These are phyloP conservation scores for Metarhizium rileyi DNA, from an alignment of 2,329 filamentous ascomycete species.

Conservation along the genomic window DNA sequence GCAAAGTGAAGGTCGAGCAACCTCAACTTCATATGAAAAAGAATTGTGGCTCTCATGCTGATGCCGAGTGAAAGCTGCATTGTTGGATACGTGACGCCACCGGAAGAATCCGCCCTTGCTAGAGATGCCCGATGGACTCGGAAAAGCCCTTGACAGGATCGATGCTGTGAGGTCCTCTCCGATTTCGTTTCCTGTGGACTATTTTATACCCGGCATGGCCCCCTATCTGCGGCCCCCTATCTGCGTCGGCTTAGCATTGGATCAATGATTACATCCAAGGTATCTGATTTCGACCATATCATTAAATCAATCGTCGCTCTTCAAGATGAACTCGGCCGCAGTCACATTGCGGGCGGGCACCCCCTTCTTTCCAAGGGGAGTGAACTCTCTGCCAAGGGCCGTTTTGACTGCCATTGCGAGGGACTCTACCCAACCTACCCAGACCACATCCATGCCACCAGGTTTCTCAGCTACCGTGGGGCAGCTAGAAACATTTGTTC, in stretches of 20 bases:
- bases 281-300: neutral
- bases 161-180: neutral
- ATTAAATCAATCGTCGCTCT: neutral
- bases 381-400: neutral
- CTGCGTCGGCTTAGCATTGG: neutral
- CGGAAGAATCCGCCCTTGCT: neutral
- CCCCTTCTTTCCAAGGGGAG: neutral
- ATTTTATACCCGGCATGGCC: neutral
- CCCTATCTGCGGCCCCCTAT: neutral
- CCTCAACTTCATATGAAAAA: neutral
- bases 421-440: neutral
- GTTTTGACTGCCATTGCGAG: neutral
- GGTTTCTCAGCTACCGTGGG: constrained; percentile 16
- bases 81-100: neutral
- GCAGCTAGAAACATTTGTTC: constrained; percentile 30
- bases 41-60: neutral
- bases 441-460: constrained; percentile 15
- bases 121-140: neutral
- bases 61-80: neutral
- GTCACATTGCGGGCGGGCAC: neutral
- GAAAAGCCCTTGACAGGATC: neutral
- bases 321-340: constrained; percentile 4
- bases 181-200: neutral
- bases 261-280: neutral
- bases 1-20: neutral